Base-by-base conservation (phyloP, 441 rosid species). In the Syzygium malaccense region DNA sequence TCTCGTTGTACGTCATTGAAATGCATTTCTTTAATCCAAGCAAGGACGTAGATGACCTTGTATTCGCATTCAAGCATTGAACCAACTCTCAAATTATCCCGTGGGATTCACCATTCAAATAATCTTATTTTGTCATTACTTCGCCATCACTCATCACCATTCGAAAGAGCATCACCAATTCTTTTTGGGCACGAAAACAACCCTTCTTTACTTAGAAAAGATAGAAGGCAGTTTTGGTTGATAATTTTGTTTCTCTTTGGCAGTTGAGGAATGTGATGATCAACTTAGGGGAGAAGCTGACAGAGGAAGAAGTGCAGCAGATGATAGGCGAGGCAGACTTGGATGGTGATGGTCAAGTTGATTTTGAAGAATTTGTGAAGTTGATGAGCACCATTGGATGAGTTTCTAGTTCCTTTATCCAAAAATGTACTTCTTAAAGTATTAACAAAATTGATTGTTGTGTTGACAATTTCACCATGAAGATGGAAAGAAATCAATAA, bases 231-330 rank as follows among this genome's bases (percentile, higher is more conserved):
- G 83, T 75, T 41, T 75, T 25, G 49, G 51, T 6, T 75, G 12
- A 75, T 45, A n/a, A 56, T 51, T 32, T n/a, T 86, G 87, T 41
- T 60, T 75, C 32, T 89, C 86, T 91, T 75, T 75, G 51, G 83
- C 88, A 97, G 99, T 79, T 97, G 93, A 94, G 99, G 96, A 95
- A 96, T 87, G 99, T 97, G 41, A 97, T 97, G 99, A 97, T 97
- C 88, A 96, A 96, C 90, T 93, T 97, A 30, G 99, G 99, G 6
- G 99, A 97, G 90, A 97, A 96, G 92, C 90, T 97, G 18, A 96
- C 95, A 0, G 98, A 96, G 53, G 98, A 97, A 88, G 99, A 96
- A 62, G 96, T 94, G 41, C 93, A 93, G 54, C 98, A 96, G 93
- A 97, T 96, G 99, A 97, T 97, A 75, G 92, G 92, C 48, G 99